phyloP scores from a whole-genome alignment of 2,329 filamentous ascomycete genomes.

The Arthrobotrys entomopaga region DNA sequence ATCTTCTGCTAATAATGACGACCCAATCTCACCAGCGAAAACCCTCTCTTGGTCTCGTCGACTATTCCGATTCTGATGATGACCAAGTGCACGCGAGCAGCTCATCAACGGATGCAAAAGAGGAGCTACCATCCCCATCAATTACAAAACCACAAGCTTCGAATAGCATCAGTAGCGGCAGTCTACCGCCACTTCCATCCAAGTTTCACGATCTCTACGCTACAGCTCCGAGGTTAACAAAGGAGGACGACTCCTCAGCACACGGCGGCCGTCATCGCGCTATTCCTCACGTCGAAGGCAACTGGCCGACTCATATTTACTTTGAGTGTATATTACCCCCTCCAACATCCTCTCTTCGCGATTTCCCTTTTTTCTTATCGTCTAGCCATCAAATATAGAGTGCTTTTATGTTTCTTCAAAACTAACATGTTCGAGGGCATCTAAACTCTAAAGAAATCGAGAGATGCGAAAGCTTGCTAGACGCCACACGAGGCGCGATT shows the following conservation, averaged over 20 bases:
- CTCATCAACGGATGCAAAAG: constrained; percentile 53
- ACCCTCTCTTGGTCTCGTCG: constrained; percentile 76
- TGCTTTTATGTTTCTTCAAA: constrained; percentile 18
- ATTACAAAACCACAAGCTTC: too few relatives aligned
- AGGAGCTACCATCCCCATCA: constrained; percentile 19
- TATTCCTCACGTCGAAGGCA: constrained; percentile 84
- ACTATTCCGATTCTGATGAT: constrained; percentile 84
- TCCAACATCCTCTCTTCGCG: constrained; percentile 59
- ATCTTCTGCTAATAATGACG: constrained; percentile 25
- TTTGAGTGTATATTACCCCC: constrained; percentile 81
- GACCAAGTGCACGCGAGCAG: constrained; percentile 69
- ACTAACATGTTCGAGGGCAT: constrained; percentile 66
- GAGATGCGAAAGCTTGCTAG: constrained; percentile 20
- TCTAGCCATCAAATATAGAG: neutral
- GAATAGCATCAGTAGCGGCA: constrained; percentile 52
- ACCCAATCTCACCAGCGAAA: constrained; percentile 54
- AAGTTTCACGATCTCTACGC: constrained; percentile 91
- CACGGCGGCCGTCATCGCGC: constrained; percentile 86
- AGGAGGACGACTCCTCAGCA: constrained; percentile 81
- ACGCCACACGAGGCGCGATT: constrained; percentile 22
- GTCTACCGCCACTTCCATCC: constrained; percentile 78
- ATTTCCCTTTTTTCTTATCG: constrained; percentile 20
- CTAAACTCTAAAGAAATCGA: constrained; percentile 65
- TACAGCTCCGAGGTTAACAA: constrained; percentile 78
- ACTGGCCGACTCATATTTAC: constrained; percentile 93